Conservation (phyloP, 2,329 filamentous ascomycete genomes). For the Aspergillus pseudoviridinutans region DNA sequence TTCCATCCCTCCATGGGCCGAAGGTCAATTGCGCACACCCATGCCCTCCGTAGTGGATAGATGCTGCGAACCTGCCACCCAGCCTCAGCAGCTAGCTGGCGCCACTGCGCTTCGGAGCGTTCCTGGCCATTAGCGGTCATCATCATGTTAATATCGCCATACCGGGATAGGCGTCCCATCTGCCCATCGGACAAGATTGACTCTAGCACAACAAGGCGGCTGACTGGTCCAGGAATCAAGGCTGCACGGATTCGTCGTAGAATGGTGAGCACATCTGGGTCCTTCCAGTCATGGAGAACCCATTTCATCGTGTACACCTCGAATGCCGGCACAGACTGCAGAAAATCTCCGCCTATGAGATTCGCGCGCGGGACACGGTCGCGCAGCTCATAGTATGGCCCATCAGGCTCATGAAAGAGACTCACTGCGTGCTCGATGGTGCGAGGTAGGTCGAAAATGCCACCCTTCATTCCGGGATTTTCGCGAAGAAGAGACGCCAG, state of each 20-base stretch:
- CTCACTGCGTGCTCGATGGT: conserved; percentile 31
- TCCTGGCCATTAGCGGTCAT: conserved; percentile 32
- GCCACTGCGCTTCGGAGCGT: conserved; percentile 13
- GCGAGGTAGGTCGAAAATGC: conserved; percentile 31
- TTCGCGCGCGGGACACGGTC: conserved; percentile 23
- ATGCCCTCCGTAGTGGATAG: not conserved
- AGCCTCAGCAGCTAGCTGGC: not conserved
- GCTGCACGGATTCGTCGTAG: conserved; percentile 27
- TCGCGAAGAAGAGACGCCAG: conserved; percentile 33
- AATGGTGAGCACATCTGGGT: conserved; percentile 29
- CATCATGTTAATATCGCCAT: conserved; percentile 45
- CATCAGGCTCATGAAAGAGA: conserved; percentile 24
- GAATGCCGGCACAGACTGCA: conserved; percentile 28
- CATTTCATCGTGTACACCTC: conserved; percentile 39
- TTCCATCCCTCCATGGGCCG: not conserved
- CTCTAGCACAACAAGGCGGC: conserved; percentile 2
- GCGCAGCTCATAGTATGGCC: conserved; percentile 31
- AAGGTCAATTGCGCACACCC: not conserved
- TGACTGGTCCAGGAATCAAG: not conserved
- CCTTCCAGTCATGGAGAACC: conserved; percentile 43
- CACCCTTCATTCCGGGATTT: conserved; percentile 28
- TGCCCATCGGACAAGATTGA: conserved; percentile 28
- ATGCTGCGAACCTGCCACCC: not conserved
- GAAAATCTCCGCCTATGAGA: conserved; percentile 39
- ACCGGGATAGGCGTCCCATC: conserved; percentile 28